phyloP scores from a whole-genome alignment of 495 filamentous ascomycete genomes.

The Xylaria cubensis region DNA sequence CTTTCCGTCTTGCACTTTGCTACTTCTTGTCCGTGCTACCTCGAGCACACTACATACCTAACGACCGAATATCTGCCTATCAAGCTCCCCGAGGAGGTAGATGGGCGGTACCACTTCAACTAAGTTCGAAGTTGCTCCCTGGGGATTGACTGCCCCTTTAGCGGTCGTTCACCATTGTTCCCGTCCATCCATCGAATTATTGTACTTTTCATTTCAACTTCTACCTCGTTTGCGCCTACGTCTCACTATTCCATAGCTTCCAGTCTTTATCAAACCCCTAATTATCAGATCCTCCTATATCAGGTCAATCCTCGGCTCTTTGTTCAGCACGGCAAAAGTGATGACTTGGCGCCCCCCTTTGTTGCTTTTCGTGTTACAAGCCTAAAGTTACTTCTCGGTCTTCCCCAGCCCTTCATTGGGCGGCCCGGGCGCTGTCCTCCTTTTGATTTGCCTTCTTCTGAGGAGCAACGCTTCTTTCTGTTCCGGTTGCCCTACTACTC shows the following conservation, averaged over 20 bases:
- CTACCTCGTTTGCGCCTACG: constrained; percentile 3
- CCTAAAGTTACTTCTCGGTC: constrained; percentile 25
- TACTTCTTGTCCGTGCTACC: neutral
- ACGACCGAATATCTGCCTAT: neutral
- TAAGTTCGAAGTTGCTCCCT: neutral
- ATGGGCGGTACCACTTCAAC: constrained; percentile 1
- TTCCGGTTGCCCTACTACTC: neutral
- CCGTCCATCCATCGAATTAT: neutral
- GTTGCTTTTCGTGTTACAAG: constrained; percentile 24
- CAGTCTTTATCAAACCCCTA: constrained; percentile 11
- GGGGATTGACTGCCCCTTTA: neutral
- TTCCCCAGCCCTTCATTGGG: neutral
- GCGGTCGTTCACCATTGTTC: constrained; percentile 6
- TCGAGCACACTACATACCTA: neutral
- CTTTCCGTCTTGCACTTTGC: neutral
- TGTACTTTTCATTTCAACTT: neutral
- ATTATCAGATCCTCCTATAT: neutral
- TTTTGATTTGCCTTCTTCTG: neutral
- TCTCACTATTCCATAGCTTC: constrained; percentile 14
- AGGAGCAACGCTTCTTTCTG: constrained; percentile 1
- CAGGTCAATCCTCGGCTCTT: neutral
- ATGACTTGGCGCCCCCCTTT: constrained; percentile 22
- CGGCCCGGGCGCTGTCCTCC: neutral
- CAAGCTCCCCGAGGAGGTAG: neutral
- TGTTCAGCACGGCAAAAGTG: constrained; percentile 11